A percentile compares a stretch with the other conserved stretches of the same genome.
Conservation (phyloP, 2,329 filamentous ascomycete species). For the Arthrinium puccinioides region DNA sequence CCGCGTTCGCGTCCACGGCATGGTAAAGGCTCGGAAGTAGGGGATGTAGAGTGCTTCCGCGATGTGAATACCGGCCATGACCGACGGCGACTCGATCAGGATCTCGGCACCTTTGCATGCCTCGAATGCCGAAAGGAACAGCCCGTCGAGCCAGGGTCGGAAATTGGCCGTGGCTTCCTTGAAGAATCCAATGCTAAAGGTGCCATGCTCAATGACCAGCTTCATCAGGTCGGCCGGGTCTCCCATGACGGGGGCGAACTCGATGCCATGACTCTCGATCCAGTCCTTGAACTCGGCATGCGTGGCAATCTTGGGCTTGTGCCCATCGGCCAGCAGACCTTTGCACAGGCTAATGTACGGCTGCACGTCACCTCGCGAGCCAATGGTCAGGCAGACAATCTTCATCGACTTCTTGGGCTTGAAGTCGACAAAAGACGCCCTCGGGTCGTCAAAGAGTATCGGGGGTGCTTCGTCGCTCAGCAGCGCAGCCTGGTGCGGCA, state of each 20-base stretch:
- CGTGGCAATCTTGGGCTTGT: conserved; percentile 80
- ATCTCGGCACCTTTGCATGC: conserved; percentile 85
- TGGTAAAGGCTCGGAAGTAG: conserved; percentile 95
- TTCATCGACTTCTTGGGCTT: conserved; percentile 73
- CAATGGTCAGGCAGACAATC: conserved; percentile 92
- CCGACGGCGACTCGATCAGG: conserved; percentile 89
- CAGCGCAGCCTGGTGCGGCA: conserved; percentile 38
- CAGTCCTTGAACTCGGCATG: conserved; percentile 84
- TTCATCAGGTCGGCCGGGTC: conserved; percentile 93
- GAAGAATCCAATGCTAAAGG: conserved; percentile 89
- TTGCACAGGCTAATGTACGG: conserved; percentile 97
- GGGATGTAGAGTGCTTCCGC: conserved; percentile 88
- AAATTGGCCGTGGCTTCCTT: conserved; percentile 82
- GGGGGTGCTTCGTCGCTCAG: conserved; percentile 54
- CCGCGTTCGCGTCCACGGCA: conserved; percentile 95
- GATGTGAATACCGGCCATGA: conserved; percentile 97
- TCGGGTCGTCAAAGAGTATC: conserved; percentile 83
- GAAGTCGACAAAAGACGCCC: conserved; percentile 83
- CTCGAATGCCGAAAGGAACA: conserved; percentile 72
- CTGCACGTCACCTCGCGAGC: conserved; percentile 91
- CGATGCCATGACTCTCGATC: conserved; percentile 89
- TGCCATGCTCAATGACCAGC: conserved; percentile 93
- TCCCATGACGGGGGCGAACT: conserved; percentile 81
- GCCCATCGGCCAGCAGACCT: conserved; percentile 78
- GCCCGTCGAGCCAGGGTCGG: conserved; percentile 87